phyloP scores from a whole-genome alignment of 2,329 filamentous ascomycete species.

The Thermothelomyces thermophilus region DNA sequence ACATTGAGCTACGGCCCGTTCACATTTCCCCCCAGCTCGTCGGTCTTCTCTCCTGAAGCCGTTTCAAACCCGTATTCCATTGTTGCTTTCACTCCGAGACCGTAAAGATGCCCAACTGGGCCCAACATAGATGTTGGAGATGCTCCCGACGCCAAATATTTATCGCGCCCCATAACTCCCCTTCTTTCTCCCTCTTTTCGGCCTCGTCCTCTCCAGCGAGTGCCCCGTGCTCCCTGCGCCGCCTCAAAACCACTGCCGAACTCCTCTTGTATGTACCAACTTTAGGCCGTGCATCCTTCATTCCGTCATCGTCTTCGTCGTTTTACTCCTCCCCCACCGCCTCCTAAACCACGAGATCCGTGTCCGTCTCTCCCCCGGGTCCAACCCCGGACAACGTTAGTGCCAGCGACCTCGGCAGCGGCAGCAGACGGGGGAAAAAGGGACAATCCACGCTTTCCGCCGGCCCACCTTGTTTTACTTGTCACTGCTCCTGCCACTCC shows the following conservation, averaged over 20 bases:
- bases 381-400: no score
- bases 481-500: no score
- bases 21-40: no score
- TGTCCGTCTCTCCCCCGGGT: no score
- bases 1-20: no score
- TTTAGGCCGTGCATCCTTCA: not conserved
- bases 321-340: not conserved
- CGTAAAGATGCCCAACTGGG: slow-evolving; percentile 14
- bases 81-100: no score
- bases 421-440: no score
- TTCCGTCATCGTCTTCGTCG: not conserved
- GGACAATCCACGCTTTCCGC: no score
- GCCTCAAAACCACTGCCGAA: not conserved
- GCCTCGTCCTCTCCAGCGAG: not conserved
- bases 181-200: not conserved
- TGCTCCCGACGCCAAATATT: slow-evolving; percentile 11
- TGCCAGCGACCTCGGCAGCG: no score
- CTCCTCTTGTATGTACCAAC: not conserved
- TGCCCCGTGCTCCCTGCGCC: not conserved
- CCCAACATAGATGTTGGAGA: slow-evolving; percentile 17
- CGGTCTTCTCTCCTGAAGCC: not conserved
- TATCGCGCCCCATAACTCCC: slow-evolving; percentile 1
- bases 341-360: no score
- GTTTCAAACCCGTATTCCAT: not conserved
- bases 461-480: no score